Percentiles rank a stretch among this genome's conserved stretches.
Evolutionary conservation across 2,329 filamentous ascomycete genomes (phyloP).

Genomic region (Stagonosporopsis rhizophila): DNA sequence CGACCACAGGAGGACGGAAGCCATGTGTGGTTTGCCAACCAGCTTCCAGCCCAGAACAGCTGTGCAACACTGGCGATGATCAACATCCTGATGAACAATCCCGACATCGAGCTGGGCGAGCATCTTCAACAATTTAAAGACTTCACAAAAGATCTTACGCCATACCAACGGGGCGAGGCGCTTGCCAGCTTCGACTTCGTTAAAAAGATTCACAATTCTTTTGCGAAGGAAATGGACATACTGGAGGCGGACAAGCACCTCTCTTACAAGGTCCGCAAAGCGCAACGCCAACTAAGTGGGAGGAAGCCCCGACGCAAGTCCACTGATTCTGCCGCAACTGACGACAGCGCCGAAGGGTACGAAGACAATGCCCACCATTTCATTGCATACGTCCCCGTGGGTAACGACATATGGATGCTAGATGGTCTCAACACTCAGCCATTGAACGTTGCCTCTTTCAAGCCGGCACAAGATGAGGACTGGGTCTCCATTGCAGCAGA

Average conservation of each 20-base stretch:
- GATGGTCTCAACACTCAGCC: slow-evolving; percentile 82
- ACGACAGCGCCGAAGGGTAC: slow-evolving; percentile 55
- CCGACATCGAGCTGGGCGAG: slow-evolving; percentile 69
- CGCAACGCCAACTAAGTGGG: slow-evolving; percentile 19
- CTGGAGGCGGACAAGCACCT: slow-evolving; percentile 79
- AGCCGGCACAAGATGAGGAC: slow-evolving; percentile 48
- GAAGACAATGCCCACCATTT: slow-evolving; percentile 81
- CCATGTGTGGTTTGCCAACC: slow-evolving; percentile 92
- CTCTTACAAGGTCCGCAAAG: slow-evolving; percentile 60
- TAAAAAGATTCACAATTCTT: slow-evolving; percentile 85
- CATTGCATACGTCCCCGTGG: slow-evolving; percentile 82
- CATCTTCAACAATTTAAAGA: slow-evolving; percentile 75
- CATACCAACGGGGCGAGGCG: slow-evolving; percentile 76
- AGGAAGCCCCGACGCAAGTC: slow-evolving; percentile 48
- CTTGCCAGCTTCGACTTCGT: slow-evolving; percentile 79
- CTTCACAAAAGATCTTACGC: slow-evolving; percentile 71
- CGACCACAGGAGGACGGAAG: slow-evolving; percentile 64
- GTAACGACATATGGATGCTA: slow-evolving; percentile 82
- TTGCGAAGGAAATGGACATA: slow-evolving; percentile 67
- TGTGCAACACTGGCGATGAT: slow-evolving; percentile 93
- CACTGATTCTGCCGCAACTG: slow-evolving; percentile 33
- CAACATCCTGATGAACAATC: slow-evolving; percentile 89
- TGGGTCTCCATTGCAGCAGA: slow-evolving; percentile 73
- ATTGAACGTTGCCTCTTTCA: slow-evolving; percentile 61
- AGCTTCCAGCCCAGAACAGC: slow-evolving; percentile 72